Evolutionary conservation across 208 protist species (phyloP).

Genomic region (Acanthamoeba sp.): DNA sequence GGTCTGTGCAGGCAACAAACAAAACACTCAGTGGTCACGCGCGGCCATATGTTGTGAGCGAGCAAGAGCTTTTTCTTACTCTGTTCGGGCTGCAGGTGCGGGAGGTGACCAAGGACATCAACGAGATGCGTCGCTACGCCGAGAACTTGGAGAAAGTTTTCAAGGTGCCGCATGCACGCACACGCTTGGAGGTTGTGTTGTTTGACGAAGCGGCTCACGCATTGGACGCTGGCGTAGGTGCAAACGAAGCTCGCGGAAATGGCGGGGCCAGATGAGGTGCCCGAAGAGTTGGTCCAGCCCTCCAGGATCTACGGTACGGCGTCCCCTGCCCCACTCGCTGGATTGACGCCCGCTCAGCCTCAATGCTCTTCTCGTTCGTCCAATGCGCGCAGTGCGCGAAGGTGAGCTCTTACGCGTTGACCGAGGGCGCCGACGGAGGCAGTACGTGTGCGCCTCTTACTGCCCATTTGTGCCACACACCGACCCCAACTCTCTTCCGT

Average conservation of each 20-base stretch:
- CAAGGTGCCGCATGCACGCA: background rate
- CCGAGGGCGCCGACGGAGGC: background rate
- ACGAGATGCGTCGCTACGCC: conserved; percentile 32
- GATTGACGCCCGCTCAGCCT: background rate
- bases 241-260: conserved; percentile 20
- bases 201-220: too few relatives aligned
- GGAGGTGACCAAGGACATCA: conserved; percentile 13
- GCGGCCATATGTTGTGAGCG: too few relatives aligned
- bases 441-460: background rate
- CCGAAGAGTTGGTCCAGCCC: background rate
- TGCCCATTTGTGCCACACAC: background rate
- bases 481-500: background rate
- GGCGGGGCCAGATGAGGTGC: background rate
- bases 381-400: background rate
- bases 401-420: background rate
- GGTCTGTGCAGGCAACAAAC: too few relatives aligned
- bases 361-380: background rate
- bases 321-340: background rate
- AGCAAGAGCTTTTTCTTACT: too few relatives aligned
- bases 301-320: background rate
- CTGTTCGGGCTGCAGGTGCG: conserved; percentile 7
- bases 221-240: background rate
- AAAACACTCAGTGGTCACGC: too few relatives aligned
- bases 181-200: background rate
- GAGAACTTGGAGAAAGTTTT: conserved; percentile 41